Evolutionary conservation across 176 grass and related monocot genomes (phyloP).

Genomic region (Aechmea fasciata): DNA sequence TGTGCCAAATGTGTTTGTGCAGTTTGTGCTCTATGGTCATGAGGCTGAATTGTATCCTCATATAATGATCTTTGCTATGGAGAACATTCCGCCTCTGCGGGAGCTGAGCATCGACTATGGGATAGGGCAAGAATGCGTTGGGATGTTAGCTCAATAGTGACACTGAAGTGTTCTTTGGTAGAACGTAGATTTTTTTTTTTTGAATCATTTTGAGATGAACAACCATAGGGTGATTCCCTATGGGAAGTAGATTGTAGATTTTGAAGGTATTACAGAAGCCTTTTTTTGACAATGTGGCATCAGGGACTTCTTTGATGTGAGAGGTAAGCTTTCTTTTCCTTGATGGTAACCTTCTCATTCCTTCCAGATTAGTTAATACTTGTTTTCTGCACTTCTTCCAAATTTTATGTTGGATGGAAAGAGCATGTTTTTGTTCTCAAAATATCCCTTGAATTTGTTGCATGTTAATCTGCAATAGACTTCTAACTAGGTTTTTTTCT

Average conservation of each 20-base stretch:
- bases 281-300: not conserved
- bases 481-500: too few relatives aligned
- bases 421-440: not conserved
- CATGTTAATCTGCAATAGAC: too few relatives aligned
- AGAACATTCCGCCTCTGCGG: constrained; percentile 78
- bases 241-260: not conserved
- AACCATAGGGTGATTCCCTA: too few relatives aligned
- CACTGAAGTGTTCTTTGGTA: not conserved
- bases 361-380: not conserved
- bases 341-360: not conserved
- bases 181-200: not conserved
- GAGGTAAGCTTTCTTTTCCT: not conserved
- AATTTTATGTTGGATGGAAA: not conserved
- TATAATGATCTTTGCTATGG: constrained; percentile 81
- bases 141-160: not conserved
- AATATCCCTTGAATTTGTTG: too few relatives aligned
- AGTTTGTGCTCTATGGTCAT: constrained; percentile 45
- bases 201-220: too few relatives aligned
- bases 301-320: not conserved
- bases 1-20: constrained; percentile 61
- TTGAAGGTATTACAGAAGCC: not conserved
- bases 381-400: not conserved
- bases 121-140: constrained; percentile 14
- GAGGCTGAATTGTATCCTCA: constrained; percentile 50
- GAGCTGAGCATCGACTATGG: constrained; percentile 89